These are phyloP conservation scores for Myxozyma vanderwaltii DNA, from an alignment of 805 yeast species.

Conservation along the genomic window DNA sequence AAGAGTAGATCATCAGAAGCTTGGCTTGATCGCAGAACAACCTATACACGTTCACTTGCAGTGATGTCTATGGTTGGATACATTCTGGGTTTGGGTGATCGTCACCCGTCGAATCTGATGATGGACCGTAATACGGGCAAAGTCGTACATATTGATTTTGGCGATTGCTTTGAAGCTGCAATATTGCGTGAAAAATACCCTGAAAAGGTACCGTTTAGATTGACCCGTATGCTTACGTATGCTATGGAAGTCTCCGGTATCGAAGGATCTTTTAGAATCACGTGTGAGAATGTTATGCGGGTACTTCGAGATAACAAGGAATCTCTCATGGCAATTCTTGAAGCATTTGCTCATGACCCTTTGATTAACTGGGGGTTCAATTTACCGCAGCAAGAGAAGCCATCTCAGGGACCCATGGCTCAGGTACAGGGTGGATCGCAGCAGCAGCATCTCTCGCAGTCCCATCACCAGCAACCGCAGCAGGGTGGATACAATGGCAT, in stretches of 20 bases:
- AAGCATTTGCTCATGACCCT: slow-evolving; percentile 98
- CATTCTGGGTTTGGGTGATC: slow-evolving; percentile 92
- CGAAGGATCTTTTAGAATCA: slow-evolving; percentile 94
- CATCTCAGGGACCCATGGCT: background rate
- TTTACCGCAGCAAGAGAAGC: slow-evolving; percentile 23
- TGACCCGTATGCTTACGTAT: slow-evolving; percentile 94
- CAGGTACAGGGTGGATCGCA: background rate
- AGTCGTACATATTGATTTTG: slow-evolving; percentile 96
- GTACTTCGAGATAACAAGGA: slow-evolving; percentile 92
- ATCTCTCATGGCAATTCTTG: slow-evolving; percentile 95
- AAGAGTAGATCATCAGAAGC: slow-evolving; percentile 95
- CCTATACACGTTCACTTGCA: slow-evolving; percentile 92
- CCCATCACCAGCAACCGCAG: background rate
- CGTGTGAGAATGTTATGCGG: slow-evolving; percentile 96
- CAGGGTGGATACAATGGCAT: background rate
- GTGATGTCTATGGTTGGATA: slow-evolving; percentile 99
- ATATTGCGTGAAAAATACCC: slow-evolving; percentile 95
- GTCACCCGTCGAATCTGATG: slow-evolving; percentile 97
- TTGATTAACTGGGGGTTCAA: slow-evolving; percentile 95
- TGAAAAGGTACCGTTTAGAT: slow-evolving; percentile 95
- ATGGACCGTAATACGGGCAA: slow-evolving; percentile 92
- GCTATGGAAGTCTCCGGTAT: slow-evolving; percentile 99
- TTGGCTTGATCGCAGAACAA: slow-evolving; percentile 96
- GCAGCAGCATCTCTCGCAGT: background rate
- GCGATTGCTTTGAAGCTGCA: slow-evolving; percentile 99